Conservation (phyloP, 2,329 filamentous ascomycete species). For the Talaromyces sp. region DNA sequence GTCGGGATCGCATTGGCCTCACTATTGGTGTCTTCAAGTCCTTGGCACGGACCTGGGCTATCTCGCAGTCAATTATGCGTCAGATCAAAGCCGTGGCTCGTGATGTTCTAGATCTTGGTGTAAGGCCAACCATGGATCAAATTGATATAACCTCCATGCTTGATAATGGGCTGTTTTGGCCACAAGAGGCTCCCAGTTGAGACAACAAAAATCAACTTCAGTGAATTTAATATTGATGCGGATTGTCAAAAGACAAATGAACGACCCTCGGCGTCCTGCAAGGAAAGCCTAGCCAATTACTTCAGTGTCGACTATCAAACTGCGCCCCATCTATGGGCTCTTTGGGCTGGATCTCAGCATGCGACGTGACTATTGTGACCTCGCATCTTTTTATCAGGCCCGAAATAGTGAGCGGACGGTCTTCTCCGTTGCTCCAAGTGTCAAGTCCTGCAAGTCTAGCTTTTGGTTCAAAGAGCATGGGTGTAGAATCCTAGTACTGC, state of each 20-base stretch:
- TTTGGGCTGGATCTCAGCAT: no score
- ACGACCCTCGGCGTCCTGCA: background rate
- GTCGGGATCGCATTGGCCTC: constrained; percentile 71
- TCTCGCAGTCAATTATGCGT: constrained; percentile 68
- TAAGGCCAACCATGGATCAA: constrained; percentile 39
- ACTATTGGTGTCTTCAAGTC: constrained; percentile 76
- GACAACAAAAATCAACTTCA: background rate
- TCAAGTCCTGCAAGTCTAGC: no score
- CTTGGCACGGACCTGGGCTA: constrained; percentile 70
- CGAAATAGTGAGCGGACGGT: no score
- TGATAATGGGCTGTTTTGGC: constrained; percentile 40
- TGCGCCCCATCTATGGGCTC: no score
- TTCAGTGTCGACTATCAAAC: no score
- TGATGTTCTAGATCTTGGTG: constrained; percentile 61
- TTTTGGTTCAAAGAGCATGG: no score
- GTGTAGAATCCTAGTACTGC: no score
- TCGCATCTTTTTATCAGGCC: no score
- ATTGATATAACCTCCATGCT: constrained; percentile 39
- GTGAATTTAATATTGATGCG: no score
- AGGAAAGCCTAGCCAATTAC: no score
- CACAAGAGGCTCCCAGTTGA: constrained; percentile 31
- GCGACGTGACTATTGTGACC: no score
- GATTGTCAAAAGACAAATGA: background rate
- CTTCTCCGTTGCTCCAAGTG: no score
- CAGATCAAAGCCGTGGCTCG: constrained; percentile 80